Evolutionary conservation across 768 basidiomycete species (phyloP).

Genomic region (Tricholoma flavovirens): DNA sequence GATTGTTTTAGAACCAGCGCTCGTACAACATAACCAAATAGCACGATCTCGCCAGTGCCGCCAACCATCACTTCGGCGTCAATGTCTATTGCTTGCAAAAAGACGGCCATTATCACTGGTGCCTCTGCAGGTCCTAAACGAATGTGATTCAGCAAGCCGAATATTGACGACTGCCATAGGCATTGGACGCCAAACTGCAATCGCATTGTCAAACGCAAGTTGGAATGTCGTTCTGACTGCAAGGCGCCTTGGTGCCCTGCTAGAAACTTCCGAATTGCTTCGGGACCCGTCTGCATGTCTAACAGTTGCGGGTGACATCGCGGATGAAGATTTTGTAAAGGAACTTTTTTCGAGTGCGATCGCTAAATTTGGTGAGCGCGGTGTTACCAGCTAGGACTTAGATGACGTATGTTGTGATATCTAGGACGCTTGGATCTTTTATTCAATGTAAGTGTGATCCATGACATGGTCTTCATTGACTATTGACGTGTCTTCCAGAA

Average conservation of each 20-base stretch:
- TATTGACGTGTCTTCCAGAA: slow-evolving; percentile 42
- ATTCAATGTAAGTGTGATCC: slow-evolving; percentile 50
- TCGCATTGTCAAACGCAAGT: slow-evolving; percentile 63
- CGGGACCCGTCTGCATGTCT: slow-evolving; percentile 29
- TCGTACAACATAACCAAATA: too few relatives aligned
- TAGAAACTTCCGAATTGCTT: slow-evolving; percentile 49
- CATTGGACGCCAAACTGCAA: slow-evolving; percentile 63
- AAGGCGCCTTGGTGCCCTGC: slow-evolving; percentile 49
- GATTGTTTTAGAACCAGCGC: too few relatives aligned
- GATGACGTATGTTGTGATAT: slow-evolving; percentile 2
- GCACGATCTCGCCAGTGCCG: too few relatives aligned
- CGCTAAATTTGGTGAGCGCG: slow-evolving; percentile 46
- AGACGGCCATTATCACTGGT: slow-evolving; percentile 27
- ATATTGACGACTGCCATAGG: slow-evolving; percentile 18
- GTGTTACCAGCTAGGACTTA: not conserved
- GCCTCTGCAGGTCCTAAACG: slow-evolving; percentile 16
- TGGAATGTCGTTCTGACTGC: slow-evolving; percentile 69
- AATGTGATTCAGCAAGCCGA: not conserved
- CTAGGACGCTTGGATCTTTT: slow-evolving; percentile 65
- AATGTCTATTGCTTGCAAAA: not conserved
- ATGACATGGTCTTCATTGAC: not conserved
- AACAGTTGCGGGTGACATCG: slow-evolving; percentile 58
- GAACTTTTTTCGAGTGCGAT: slow-evolving; percentile 50
- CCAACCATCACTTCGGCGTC: too few relatives aligned
- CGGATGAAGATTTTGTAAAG: slow-evolving; percentile 57